Percentiles rank a stretch among this genome's conserved stretches.
Evolutionary conservation across 345 rosid genomes (phyloP).

Genomic region (Combretum micranthum): DNA sequence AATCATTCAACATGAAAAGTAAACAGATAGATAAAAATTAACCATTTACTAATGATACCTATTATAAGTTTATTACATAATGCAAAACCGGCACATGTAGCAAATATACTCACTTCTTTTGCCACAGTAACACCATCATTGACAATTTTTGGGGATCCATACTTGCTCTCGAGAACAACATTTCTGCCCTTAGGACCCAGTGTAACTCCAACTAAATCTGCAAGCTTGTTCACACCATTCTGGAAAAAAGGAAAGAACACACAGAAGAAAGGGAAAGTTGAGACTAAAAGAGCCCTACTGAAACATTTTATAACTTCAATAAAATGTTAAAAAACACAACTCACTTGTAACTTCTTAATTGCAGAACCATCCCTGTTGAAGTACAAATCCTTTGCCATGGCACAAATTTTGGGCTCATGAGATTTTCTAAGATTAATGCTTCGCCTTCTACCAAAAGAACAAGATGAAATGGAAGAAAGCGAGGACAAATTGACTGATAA

Average conservation of each 20-base stretch:
- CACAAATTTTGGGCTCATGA: conserved; percentile 46
- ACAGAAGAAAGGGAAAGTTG: background rate
- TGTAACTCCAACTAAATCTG: conserved; percentile 94
- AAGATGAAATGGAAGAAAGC: conserved; percentile 53
- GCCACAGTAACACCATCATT: conserved; percentile 99
- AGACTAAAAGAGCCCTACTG: background rate
- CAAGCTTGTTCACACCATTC: conserved; percentile 98
- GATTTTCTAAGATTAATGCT: conserved; percentile 40
- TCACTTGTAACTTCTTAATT: conserved; percentile 82
- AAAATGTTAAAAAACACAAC: conserved; percentile 7
- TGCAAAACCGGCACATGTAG: background rate
- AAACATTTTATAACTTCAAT: background rate
- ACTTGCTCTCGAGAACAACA: conserved; percentile 98
- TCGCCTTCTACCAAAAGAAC: conserved; percentile 48
- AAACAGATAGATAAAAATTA: no score
- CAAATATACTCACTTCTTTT: conserved; percentile 51
- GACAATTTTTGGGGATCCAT: conserved; percentile 95
- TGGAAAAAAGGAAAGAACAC: conserved; percentile 14
- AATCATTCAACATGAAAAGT: no score
- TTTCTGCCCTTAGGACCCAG: conserved; percentile 96
- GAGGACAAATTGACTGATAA: conserved; percentile 63
- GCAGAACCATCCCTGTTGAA: conserved; percentile 95
- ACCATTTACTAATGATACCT: no score
- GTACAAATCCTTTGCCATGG: conserved; percentile 82
- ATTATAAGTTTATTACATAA: no score